Evolutionary conservation across 1,284 basidiomycete species (phyloP).

Genomic region (Acaromyces ingoldii): DNA sequence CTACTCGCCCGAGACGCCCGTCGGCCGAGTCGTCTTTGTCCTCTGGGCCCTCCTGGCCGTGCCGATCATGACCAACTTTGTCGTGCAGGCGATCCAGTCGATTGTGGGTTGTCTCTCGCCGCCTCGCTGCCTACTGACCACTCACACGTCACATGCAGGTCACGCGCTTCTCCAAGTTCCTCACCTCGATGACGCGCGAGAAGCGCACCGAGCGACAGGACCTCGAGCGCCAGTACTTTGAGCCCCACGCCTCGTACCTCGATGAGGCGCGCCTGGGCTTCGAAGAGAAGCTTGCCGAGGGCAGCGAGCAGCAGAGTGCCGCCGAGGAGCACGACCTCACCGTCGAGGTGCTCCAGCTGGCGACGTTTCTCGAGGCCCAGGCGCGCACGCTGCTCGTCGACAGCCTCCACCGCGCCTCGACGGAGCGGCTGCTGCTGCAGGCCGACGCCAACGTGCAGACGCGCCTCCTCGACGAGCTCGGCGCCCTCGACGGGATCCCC

Average conservation of each 20-base stretch:
- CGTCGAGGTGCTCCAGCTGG: conserved; percentile 13
- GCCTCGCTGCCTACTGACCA: no score
- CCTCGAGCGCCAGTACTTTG: conserved; percentile 10
- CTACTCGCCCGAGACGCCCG: conserved; percentile 41
- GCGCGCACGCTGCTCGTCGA: conserved; percentile 18
- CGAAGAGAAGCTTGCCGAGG: background rate
- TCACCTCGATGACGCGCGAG: background rate
- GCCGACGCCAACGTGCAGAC: conserved; percentile 44
- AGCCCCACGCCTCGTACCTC: background rate
- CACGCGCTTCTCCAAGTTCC: conserved; percentile 11
- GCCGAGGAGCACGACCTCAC: conserved; percentile 12
- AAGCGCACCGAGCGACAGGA: conserved; percentile 11
- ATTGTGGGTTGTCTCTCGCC: no score
- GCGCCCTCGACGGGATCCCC: conserved; percentile 1
- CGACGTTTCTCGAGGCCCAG: conserved; percentile 18
- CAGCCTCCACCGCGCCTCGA: conserved; percentile 17
- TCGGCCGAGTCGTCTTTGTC: conserved; percentile 52
- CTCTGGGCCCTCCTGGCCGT: conserved; percentile 54
- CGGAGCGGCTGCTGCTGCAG: conserved; percentile 27
- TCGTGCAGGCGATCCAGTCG: conserved; percentile 53
- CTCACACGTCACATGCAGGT: no score
- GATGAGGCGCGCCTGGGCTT: background rate
- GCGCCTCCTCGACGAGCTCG: conserved; percentile 21
- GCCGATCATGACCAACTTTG: conserved; percentile 55
- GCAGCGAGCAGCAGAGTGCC: conserved; percentile 5